Base-by-base conservation (phyloP, 2,329 filamentous ascomycete genomes). In the Phaeosphaeriaceae sp. region DNA sequence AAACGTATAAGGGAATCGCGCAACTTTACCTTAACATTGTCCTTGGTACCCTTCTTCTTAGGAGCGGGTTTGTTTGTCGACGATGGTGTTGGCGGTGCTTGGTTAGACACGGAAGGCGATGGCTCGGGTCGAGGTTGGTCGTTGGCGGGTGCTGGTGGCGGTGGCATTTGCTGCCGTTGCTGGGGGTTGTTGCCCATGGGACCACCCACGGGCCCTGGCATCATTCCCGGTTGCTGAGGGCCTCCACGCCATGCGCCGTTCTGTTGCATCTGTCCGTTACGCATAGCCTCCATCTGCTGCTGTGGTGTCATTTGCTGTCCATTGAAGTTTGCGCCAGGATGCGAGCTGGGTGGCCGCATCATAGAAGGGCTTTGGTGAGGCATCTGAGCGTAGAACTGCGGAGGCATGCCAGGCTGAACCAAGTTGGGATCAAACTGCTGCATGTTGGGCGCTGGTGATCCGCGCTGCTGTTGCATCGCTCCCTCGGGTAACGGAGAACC, bases 61-160 rank as follows among this genome's bases (percentile, higher is more conserved):
- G 90, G 89, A 33, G 86, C 88, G 3, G 89, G 78, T 81, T 94
- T 94, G 72, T 88, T 89, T 1, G 82, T 76, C 72, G 92, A 90
- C 51, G 87, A 88, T 1, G 91, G 91, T 3, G 91, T 95, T 1
- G 91, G 91, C 1, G 91, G 91, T 36, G 89, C 89, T 49, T 69
- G 66, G 47, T 79, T 73, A 24, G 76, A 76, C 60, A 80, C 79
- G 36, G 78, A 77, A 19, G 82, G 82, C 57, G 81, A 83, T 51
- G 81, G 81, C 52, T 83, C 79, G 11, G 80, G 79, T 25, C 79
- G 73, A 20, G 75, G 71, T 51, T 78, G 76, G 51, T 78, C 75
- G 56, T 70, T 77, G 27, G 74, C 67, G n/a, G 78, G 72, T 15
- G 81, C 80, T 36, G 81, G 82, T n/a, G 82, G 81, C 25, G 81